Conservation (phyloP, 2,329 filamentous ascomycete species). For the Claviceps maximensis region DNA sequence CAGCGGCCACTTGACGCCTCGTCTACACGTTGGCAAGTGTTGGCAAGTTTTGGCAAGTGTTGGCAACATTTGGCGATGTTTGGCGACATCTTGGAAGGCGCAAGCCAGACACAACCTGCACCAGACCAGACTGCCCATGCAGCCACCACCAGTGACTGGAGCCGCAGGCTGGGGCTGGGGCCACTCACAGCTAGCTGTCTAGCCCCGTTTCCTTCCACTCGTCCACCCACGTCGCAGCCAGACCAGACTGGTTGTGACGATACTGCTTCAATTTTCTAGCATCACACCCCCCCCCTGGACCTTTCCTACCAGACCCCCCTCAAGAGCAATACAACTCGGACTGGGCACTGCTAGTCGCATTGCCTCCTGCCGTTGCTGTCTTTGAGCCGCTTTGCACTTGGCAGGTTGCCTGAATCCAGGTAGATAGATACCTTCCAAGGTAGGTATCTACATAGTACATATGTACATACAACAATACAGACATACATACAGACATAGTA, state of each 20-base stretch:
- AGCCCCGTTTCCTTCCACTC: background rate
- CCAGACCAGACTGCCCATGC: no score
- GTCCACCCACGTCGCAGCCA: background rate
- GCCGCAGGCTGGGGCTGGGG: no score
- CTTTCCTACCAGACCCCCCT: background rate
- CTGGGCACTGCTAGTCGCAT: background rate
- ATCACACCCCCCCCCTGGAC: background rate
- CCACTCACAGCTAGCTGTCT: background rate
- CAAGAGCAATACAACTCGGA: background rate
- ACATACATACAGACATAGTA: no score
- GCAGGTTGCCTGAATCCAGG: no score
- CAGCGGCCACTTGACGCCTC: background rate
- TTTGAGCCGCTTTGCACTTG: no score
- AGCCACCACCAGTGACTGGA: no score
- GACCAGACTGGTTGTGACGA: background rate
- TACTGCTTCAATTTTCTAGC: background rate
- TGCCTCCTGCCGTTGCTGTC: no score
- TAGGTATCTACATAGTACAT: no score
- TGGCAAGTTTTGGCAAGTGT: background rate
- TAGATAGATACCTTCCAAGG: no score
- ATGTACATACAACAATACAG: no score
- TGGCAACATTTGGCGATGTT: no score
- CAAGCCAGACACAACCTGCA: no score
- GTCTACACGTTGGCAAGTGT: background rate
- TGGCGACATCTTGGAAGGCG: background rate